Evolutionary conservation across 805 yeast species (phyloP), one percentile per base, ranked within the genome.

Genomic region (Sugiyamaella mastotermitis): DNA sequence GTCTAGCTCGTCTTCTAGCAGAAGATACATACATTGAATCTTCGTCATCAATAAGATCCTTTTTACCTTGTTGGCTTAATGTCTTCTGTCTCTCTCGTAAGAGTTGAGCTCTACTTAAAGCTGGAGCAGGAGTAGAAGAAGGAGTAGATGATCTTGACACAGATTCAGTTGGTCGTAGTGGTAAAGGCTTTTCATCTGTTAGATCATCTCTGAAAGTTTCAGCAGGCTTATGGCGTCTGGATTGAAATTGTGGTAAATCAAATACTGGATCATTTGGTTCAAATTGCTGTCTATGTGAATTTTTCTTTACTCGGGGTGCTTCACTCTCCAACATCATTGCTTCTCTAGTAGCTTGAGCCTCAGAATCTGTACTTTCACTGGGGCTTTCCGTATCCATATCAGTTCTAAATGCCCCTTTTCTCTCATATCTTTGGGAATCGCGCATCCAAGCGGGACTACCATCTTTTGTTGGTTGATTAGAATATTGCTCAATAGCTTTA

Each of bases 401-500:
- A 10, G 24, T 22, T 15, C 30, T 5, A 10, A 7, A 7, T 7
- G 24, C 10, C 7, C 24, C 24, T 7, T 7, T 22, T 15, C 30
- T 5, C 8, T 17, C 30, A 21, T 38, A 32, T 24, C 21, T 32
- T 15, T n/a, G 41, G 21, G 36, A 36, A 16, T 38, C 41, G 3
- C 41, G 20, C 87, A 84, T 79, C 94, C 94, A 84, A 1, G 79
- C 75, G 0, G 94, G 94, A 46, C 53, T 56, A 4, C 64, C 68
- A 35, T 65, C 65, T 31, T 42, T 47, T 31, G 53, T 43, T 9
- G 55, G 42, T 18, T 52, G 38, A 46, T 57, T 31, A 45, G 72
- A 74, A 48, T 79, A 73, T 52, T 72, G 73, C 36, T 75, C 82
- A 20, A 80, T 62, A 28, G 82, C 83, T 48, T 75, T 74, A 45